Evolutionary conservation across 345 rosid genomes (phyloP), one percentile per base, ranked within the genome.

Genomic region (Geranium brycei): DNA sequence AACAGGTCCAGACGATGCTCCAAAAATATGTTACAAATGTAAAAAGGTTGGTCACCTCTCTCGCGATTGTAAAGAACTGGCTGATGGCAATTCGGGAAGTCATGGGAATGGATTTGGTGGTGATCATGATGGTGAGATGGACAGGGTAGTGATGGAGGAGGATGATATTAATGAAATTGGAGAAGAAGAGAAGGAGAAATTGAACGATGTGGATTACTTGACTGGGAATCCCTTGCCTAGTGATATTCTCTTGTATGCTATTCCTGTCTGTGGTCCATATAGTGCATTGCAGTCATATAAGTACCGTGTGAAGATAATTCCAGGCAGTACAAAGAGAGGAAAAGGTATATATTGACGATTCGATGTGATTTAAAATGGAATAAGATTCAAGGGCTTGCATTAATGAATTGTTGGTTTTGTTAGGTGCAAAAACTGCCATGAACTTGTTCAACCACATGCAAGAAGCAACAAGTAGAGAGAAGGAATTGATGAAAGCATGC

Each of bases 181-280:
- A 1, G 97, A 91, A 66, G 95, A 91, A 72, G 97, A 95, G 74
- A 95, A 81, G 78, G 99, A 64, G 59, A 91, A 77, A 77, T 69
- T 95, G 67, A 91, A 85, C 40, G 97, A 95, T 5, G 79, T 87
- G 64, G 96, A 91, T 77, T 91, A 82, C 84, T 67, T 93, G 81
- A 91, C 97, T 0, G 99, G 97, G 51, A 91, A 75, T 73, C 96
- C 95, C 12, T 70, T 87, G 38, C 81, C 92, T 23, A 83, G 62
- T 1, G 97, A 95, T 73, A 80, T 91, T 63, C 93, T 91, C 56
- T 73, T 88, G 16, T 88, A 95, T 23, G 91, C 89, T 3, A 84
- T 88, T 66, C 96, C 99, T 7, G 91, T 91, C 58, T 95, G 97
- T 8, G 99, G 92, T 68, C 99, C 99, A 3, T 93, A 93, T 68